Percentiles rank a stretch among this genome's conserved stretches.
phyloP scores from a whole-genome alignment of 176 grass and related monocot species.

The Sorghum bicolor region Sorghum_bicolor_NCBIv3 NC_012879.2:59525001-59525500 shows the following conservation, averaged over 20 bases:
- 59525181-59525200: too few relatives aligned
- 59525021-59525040: slow-evolving; percentile 78
- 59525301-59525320: neutral
- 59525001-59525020: slow-evolving; percentile 77
- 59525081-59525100: too few relatives aligned
- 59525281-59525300: too few relatives aligned
- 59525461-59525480: neutral
- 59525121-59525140: too few relatives aligned
- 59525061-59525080: neutral
- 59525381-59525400: neutral
- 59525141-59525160: too few relatives aligned
- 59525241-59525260: too few relatives aligned
- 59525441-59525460: too few relatives aligned
- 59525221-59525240: too few relatives aligned
- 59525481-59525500: slow-evolving; percentile 98
- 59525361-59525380: neutral
- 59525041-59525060: neutral
- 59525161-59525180: too few relatives aligned
- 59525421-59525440: neutral
- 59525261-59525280: too few relatives aligned
- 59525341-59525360: neutral
- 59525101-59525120: too few relatives aligned
- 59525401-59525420: slow-evolving; percentile 1
- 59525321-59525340: neutral
- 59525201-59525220: too few relatives aligned